Evolutionary conservation across 495 filamentous ascomycete genomes (phyloP), one percentile per base, ranked within the genome.

Genomic region (Xylaria castorea): DNA sequence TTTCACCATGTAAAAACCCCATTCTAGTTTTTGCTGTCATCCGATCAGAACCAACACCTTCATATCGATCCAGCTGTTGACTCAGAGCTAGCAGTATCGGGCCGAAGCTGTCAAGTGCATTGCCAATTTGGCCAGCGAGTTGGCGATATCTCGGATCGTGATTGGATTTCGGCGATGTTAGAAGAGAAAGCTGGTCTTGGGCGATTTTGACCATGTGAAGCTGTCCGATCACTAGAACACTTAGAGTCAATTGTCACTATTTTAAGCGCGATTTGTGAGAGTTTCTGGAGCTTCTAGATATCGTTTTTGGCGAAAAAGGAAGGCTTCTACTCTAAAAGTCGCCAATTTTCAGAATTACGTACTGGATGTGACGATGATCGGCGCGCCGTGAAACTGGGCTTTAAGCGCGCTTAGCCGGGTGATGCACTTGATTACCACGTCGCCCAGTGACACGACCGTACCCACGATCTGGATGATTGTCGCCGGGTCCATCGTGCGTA

Each of bases 361-460:
- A 55, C 51, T 68, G 20, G 65, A 40, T 9, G 65, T 53, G 65
- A 68, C 46, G 27, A 68, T 57, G 48, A 68, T 51, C 6, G 65
- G 65, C 27, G 65, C 65, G 20, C 55, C 48, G 65, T 68, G 65
- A 20, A 53, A 68, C 5, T 68, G 46, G 36, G 65, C 32, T 38
- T 50, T 68, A 20, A 68, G 27, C 18, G 65, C 65, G 40, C 65
- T 68, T 25, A 68, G 48, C 32, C 40, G 18, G 3, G 65, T 36
- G 65, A 57, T 68, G 22, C 50, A 68, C 22, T 36, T 68, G 25
- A 68, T 55, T 12, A 68, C 65, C 6, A 68, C 48, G n/a, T 68
- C 65, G 36, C 46, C 50, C 8, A 68, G 16, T 16, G 65, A 57
- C 20, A 68, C 18, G 5, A 68, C 46, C 3, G 65, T 42, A 22